phyloP scores from a whole-genome alignment of 805 yeast species.

The Metschnikowia henanensis region DNA sequence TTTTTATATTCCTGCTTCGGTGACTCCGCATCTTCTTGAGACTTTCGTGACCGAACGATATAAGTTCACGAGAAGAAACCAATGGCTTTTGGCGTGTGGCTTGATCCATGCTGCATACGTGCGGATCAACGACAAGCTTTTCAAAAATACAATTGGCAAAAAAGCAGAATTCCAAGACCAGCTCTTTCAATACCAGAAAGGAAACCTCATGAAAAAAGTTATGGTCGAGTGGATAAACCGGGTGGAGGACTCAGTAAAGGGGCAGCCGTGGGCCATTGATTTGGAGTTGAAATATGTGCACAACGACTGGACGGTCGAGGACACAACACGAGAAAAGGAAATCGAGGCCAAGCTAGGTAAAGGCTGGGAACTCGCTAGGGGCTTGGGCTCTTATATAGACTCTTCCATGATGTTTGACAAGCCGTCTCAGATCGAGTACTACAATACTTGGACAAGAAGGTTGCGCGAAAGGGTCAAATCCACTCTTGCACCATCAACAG shows the following conservation, averaged over 20 bases:
- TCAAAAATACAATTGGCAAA: conserved; percentile 49
- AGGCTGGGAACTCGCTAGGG: conserved; percentile 31
- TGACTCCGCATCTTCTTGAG: conserved; percentile 50
- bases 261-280: conserved; percentile 62
- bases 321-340: conserved; percentile 25
- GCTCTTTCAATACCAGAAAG: conserved; percentile 53
- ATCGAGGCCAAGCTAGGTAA: conserved; percentile 30
- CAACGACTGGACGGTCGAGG: conserved; percentile 26
- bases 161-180: conserved; percentile 48
- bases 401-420: conserved; percentile 32
- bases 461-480: conserved; percentile 11
- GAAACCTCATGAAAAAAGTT: conserved; percentile 49
- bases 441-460: conserved; percentile 30
- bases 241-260: conserved; percentile 52
- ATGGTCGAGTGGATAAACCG: conserved; percentile 53
- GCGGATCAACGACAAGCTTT: conserved; percentile 49
- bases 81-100: conserved; percentile 73
- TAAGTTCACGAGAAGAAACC: conserved; percentile 52
- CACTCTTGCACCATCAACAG: not conserved
- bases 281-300: conserved; percentile 47
- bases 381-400: conserved; percentile 36
- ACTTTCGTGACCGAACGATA: conserved; percentile 51
- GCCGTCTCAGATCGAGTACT: conserved; percentile 30
- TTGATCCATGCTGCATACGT: conserved; percentile 58
- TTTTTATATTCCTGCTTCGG: conserved; percentile 58